phyloP scores from a whole-genome alignment of 305 asterid species.

The Fraxinus velutina region DNA sequence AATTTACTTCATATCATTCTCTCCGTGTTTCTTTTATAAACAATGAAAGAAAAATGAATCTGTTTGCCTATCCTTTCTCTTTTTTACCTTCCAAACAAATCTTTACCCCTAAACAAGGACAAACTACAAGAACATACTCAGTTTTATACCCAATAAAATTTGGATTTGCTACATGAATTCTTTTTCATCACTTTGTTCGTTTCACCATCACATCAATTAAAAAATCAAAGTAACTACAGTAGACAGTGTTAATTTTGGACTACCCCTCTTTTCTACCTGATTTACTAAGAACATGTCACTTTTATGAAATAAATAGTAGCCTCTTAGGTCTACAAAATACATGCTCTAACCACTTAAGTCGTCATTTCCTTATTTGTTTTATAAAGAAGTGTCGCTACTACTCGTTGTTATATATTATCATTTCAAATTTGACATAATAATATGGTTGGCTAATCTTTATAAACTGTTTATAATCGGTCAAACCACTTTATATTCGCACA shows the following conservation, averaged over 20 bases:
- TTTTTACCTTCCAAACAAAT: background rate
- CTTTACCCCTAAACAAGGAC: background rate
- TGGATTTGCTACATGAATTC: background rate
- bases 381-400: background rate
- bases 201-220: background rate
- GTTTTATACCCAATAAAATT: background rate
- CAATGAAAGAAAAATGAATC: background rate
- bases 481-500: background rate
- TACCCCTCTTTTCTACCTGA: background rate
- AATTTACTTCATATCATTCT: background rate
- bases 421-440: background rate
- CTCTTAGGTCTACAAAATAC: background rate
- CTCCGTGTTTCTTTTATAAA: background rate
- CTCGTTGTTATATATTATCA: background rate
- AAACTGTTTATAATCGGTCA: background rate
- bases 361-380: background rate
- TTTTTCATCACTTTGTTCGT: background rate
- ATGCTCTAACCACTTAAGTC: background rate
- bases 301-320: background rate
- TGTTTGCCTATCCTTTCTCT: background rate
- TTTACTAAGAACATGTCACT: background rate
- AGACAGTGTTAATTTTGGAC: background rate
- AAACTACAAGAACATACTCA: background rate
- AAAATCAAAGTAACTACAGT: background rate
- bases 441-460: background rate